Evolutionary conservation across 495 filamentous ascomycete species (phyloP), one percentile per base, ranked within the genome.

Genomic region (Penicillium verhagenii): DNA sequence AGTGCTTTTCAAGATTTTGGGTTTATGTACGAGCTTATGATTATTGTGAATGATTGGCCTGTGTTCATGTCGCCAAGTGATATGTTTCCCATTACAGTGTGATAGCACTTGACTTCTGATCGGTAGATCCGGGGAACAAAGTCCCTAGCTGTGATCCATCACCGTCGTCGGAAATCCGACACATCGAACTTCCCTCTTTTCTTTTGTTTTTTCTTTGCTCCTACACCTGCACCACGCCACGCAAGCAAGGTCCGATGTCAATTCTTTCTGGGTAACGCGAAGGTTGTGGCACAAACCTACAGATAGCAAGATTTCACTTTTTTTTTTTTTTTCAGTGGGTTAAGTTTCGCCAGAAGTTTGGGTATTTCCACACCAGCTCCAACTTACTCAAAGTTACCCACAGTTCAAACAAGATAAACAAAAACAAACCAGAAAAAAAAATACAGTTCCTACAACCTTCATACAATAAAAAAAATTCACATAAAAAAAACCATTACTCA

Each of bases 61-160:
- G 11, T 13, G 28, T 45, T 39, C 50, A 57, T 59, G 61, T 67
- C 59, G 61, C 61, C 37, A 65, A 58, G 56, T 60, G 59, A 60
- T 65, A 59, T 63, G 61, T 61, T n/a, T 60, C 50, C 51, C 52
- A 62, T 54, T 65, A 58, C 64, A 50, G 52, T 67, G 64, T 65
- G 61, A 67, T 65, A 53, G 51, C 47, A 48, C 48, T 60, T 38
- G 51, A 59, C 50, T 57, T 47, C 46, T 58, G 52, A 59, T 53
- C 52, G 47, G 59, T 62, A 55, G 58, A 67, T 67, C 64, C 61
- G 61, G 64, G 58, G 64, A 43, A 54, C 24, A 19, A n/a, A n/a
- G n/a, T n/a, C n/a, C 33, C 14, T n/a, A 35, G 7, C 28, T 66
- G 55, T 66, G 63, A 66, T 58, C 21, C 49, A 63, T 66, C 64